phyloP scores from a whole-genome alignment of 129 eudicot genomes.

The Tanacetum coccineum region DNA sequence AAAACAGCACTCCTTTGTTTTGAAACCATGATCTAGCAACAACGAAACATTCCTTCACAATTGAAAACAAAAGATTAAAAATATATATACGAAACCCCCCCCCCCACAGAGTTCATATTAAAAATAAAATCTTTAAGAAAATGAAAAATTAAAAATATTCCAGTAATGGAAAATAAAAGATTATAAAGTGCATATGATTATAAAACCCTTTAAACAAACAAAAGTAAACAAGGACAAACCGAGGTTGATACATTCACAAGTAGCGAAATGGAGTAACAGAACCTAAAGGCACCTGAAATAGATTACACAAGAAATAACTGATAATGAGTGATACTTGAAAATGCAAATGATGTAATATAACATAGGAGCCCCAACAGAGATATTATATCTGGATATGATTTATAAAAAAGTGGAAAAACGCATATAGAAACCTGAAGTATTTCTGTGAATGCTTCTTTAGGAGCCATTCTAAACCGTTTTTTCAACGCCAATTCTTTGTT shows the following conservation, averaged over 20 bases:
- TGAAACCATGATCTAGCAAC: too few relatives aligned
- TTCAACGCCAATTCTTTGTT: constrained; percentile 95
- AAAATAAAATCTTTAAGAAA: too few relatives aligned
- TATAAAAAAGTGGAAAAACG: not conserved
- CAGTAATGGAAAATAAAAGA: too few relatives aligned
- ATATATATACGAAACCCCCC: too few relatives aligned
- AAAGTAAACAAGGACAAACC: constrained; percentile 39
- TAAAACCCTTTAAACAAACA: not conserved
- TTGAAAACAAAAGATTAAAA: too few relatives aligned
- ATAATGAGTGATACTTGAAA: constrained; percentile 12
- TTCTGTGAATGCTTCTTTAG: constrained; percentile 87
- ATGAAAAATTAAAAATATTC: too few relatives aligned
- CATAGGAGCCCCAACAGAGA: not conserved
- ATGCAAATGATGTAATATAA: constrained; percentile 6
- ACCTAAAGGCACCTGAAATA: constrained; percentile 76
- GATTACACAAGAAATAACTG: constrained; percentile 7
- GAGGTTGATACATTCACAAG: constrained; percentile 79
- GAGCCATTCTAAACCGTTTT: constrained; percentile 95
- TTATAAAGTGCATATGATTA: too few relatives aligned
- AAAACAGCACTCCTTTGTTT: too few relatives aligned
- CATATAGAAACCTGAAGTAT: constrained; percentile 63
- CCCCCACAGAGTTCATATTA: too few relatives aligned
- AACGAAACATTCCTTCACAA: too few relatives aligned
- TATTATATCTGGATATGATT: not conserved
- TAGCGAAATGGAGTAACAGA: constrained; percentile 95